Evolutionary conservation across 805 yeast species (phyloP), one percentile per base, ranked within the genome.

Genomic region (Sungouiella blattae): DNA sequence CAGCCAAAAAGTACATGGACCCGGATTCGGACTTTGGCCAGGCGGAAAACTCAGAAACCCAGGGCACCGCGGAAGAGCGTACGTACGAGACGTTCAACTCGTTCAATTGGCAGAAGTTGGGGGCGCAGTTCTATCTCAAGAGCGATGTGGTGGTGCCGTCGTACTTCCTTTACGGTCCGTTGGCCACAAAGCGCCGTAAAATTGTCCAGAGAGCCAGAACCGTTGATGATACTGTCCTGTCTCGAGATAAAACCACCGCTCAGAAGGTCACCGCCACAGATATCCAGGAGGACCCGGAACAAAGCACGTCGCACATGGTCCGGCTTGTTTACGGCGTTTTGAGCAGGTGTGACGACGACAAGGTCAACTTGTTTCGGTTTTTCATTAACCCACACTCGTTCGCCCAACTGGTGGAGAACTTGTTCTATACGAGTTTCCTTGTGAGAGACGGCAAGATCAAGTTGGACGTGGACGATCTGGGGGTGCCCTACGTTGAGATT

Each of bases 341-440:
- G 28, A 33, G 41, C 5, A 36, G 44, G 6, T 52, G 46, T 14
- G 43, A 53, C 13, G 64, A 60, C 28, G 40, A 35, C 1, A 67
- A 67, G 6, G 67, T 87, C 6, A 76, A 77, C 36, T 63, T 88
- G 30, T 86, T 77, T 51, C 65, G 69, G 41, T 80, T 84, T 46
- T 73, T 86, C 33, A 64, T 89, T 13, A 80, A 91, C 53, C 96
- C 96, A 1, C 42, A 61, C 11, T 81, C 91, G 5, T 89, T 82
- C 57, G 67, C 83, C 1, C 88, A 82, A 53, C 75, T 88, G 1
- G 80, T 89, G 2, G 97, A 91, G 55, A 87, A 87, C 52, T 60
- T 91, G 49, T 89, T 89, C 50, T 85, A 80, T 50, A 72, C 86
- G 0, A 83, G 95, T 53, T 88, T 89, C 50, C 61, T 91, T 29